phyloP scores from a whole-genome alignment of 208 protist genomes.

The Acanthamoeba castellanii region DNA sequence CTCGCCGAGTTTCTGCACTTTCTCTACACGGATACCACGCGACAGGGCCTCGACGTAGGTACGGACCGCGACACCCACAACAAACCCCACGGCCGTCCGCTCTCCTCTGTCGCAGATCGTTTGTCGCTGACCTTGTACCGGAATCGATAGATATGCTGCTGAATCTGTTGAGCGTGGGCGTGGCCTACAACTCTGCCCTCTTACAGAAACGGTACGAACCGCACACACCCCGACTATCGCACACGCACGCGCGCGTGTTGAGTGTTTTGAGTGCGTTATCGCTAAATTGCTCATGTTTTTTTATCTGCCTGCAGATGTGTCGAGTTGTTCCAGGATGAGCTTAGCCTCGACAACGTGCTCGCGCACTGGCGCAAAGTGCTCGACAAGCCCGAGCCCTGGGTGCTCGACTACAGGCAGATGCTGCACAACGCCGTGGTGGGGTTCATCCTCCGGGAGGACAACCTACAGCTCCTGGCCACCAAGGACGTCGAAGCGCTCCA shows the following conservation, averaged over 20 bases:
- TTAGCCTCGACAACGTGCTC: not conserved
- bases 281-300: not conserved
- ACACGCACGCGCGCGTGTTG: not conserved
- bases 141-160: not conserved
- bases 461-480: not conserved
- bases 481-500: not conserved
- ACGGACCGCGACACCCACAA: not conserved
- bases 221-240: too few species aligned
- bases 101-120: not conserved
- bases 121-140: not conserved
- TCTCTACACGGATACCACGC: constrained; percentile 45
- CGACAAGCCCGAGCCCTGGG: not conserved
- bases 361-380: not conserved
- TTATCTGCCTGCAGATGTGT: not conserved
- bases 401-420: not conserved
- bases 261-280: too few species aligned
- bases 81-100: not conserved
- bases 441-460: constrained; percentile 3
- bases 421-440: not conserved
- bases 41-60: not conserved
- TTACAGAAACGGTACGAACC: not conserved
- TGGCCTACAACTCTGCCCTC: not conserved
- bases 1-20: constrained; percentile 35
- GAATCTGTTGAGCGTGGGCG: not conserved
- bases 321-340: not conserved